These are phyloP conservation scores for Nothophaeocryptopus gaeumannii DNA, from an alignment of 2,329 filamentous ascomycete species.

Conservation along the genomic window DNA sequence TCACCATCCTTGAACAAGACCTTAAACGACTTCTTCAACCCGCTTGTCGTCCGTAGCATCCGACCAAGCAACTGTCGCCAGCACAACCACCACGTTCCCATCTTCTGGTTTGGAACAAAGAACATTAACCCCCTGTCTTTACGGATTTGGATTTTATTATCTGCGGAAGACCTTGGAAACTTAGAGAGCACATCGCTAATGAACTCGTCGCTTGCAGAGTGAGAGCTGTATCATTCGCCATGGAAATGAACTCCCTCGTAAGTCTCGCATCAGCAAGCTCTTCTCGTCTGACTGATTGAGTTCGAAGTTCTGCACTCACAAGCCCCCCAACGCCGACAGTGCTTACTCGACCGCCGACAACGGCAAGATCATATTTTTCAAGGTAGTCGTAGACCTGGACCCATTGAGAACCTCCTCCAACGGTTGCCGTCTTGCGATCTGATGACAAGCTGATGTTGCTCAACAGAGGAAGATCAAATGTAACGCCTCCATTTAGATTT, in stretches of 20 bases:
- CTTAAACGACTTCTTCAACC: constrained; percentile 7
- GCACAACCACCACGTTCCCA: background rate
- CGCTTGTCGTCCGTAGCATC: constrained; percentile 19
- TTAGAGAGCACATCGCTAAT: background rate
- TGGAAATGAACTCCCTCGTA: background rate
- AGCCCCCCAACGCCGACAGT: constrained; percentile 31
- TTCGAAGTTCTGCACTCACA: constrained; percentile 19
- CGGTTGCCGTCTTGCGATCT: constrained; percentile 6
- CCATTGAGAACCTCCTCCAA: constrained; percentile 18
- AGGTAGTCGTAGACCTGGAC: constrained; percentile 18
- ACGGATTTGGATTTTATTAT: background rate
- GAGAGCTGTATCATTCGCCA: background rate
- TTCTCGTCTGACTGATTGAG: constrained; percentile 24
- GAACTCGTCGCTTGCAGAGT: background rate
- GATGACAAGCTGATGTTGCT: constrained; percentile 16
- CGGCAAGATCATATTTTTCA: constrained; percentile 8
- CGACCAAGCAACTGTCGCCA: constrained; percentile 9
- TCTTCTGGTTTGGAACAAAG: constrained; percentile 1
- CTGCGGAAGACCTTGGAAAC: constrained; percentile 3
- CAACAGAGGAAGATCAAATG: constrained; percentile 22
- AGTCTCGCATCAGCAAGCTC: background rate
- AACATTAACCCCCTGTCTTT: constrained; percentile 1
- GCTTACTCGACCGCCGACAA: constrained; percentile 21
- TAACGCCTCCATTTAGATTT: constrained; percentile 26
- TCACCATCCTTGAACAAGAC: background rate